Evolutionary conservation across 306 rosid species (phyloP), one percentile per base, ranked within the genome.

Genomic region (Cyamopsis tetragonoloba): DNA sequence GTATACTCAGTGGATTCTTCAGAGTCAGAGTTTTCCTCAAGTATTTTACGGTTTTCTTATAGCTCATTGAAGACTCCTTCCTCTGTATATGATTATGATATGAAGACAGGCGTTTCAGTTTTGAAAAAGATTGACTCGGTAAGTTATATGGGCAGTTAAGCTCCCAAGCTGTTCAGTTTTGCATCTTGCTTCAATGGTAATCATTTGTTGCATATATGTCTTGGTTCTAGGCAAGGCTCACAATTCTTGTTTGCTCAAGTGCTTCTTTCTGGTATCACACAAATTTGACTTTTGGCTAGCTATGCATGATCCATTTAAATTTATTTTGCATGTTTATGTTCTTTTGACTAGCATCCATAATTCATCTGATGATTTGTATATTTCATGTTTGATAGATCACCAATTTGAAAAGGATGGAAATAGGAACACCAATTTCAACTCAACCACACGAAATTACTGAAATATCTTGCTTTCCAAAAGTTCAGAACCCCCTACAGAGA

Each of bases 61-160:
- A 86, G 96, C 83, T 92, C 96, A 61, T 47, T 89, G 91, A 92
- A 72, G 84, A 89, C 96, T 17, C 98, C 98, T 53, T 67, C 13
- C 44, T 84, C 98, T 48, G 85, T 81, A 19, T 92, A 92, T 69
- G 96, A 92, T 77, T 89, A 89, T 80, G 98, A 92, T 68, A 89
- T 92, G 98, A 83, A 81, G 72, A 58, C 83, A 1, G 86, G 82
- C 18, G 27, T 65, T 80, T 84, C 93, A 50, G 87, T 86, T 58
- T 68, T 86, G 82, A 92, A 92, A 87, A 92, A 86, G 89, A 84
- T 80, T 68, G 84, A 87, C 70, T 30, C 81, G 0, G 98, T 92
- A 75, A 87, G 98, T 81, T 42, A 22, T 44, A 50, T 74, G 15
- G 35, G 53, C 30, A 15, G 44, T 53, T 75, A 68, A 62, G 61